Conservation (phyloP, 78 protist genomes). For the Dictyostelium intermedium region DNA sequence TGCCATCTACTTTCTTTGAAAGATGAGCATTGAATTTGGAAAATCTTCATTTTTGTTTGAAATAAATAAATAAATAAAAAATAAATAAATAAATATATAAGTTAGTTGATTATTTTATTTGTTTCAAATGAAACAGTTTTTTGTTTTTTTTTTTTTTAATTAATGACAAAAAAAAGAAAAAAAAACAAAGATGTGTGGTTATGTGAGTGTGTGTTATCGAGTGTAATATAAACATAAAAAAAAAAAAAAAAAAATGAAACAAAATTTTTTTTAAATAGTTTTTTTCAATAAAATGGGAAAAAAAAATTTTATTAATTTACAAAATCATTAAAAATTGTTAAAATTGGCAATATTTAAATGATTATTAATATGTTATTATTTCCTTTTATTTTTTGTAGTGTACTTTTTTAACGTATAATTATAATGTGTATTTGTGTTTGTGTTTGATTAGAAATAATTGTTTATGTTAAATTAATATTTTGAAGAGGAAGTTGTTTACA, state of each 20-base stretch:
- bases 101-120: background rate
- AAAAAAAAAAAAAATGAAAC: background rate
- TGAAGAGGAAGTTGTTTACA: background rate
- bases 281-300: background rate
- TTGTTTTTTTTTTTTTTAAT: background rate
- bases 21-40: constrained; percentile 2
- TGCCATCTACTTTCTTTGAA: constrained; percentile 54
- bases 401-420: background rate
- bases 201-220: background rate
- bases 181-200: background rate
- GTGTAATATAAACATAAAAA: background rate
- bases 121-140: background rate
- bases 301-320: background rate
- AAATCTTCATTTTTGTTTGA: background rate
- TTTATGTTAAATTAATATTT: too few relatives aligned
- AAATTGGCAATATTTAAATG: background rate
- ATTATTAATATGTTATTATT: too few relatives aligned
- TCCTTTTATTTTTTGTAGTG: background rate
- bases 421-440: background rate
- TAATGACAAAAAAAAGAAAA: background rate
- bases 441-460: background rate
- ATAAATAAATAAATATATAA: background rate
- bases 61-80: background rate
- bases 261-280: background rate
- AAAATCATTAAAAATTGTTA: background rate